Conservation (phyloP, 345 rosid species). For the Aegle marmelos region DNA sequence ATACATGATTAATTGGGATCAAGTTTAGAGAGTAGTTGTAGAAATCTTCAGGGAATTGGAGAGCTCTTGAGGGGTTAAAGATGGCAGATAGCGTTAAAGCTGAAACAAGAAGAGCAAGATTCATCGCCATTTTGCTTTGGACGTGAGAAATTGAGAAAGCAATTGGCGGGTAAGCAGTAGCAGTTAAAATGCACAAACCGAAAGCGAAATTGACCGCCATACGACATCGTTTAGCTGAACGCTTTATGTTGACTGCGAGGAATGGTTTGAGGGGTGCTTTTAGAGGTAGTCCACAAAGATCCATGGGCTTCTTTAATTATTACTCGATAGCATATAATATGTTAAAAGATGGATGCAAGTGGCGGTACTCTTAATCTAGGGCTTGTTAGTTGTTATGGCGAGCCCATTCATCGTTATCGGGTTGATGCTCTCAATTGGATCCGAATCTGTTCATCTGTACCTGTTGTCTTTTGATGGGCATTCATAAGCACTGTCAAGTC, state of each 20-base stretch:
- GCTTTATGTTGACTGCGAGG: too few relatives aligned
- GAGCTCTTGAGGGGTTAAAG: slow-evolving; percentile 21
- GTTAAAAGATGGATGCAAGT: too few relatives aligned
- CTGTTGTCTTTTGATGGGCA: not conserved
- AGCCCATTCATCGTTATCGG: too few relatives aligned
- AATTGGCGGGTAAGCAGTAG: slow-evolving; percentile 28
- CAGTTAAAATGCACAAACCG: not conserved
- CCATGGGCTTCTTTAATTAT: not conserved
- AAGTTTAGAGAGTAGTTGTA: slow-evolving; percentile 12
- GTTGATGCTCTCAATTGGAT: too few relatives aligned
- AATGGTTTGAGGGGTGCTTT: too few relatives aligned
- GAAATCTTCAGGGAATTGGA: slow-evolving; percentile 21
- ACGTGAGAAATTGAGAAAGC: slow-evolving; percentile 1
- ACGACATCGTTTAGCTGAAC: too few relatives aligned
- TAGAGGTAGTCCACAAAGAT: too few relatives aligned
- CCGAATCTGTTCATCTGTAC: too few relatives aligned
- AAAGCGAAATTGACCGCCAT: too few relatives aligned
- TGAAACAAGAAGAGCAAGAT: slow-evolving; percentile 33
- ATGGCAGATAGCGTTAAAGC: slow-evolving; percentile 29
- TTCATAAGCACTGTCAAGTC: not conserved
- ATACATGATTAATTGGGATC: slow-evolving; percentile 9
- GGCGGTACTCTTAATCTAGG: rapidly evolving
- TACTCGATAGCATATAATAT: too few relatives aligned
- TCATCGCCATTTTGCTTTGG: slow-evolving; percentile 25
- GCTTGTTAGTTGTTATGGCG: too few relatives aligned